Base-by-base conservation (phyloP, 2,329 filamentous ascomycete species). In the Sporothrix euskadiensis region DNA sequence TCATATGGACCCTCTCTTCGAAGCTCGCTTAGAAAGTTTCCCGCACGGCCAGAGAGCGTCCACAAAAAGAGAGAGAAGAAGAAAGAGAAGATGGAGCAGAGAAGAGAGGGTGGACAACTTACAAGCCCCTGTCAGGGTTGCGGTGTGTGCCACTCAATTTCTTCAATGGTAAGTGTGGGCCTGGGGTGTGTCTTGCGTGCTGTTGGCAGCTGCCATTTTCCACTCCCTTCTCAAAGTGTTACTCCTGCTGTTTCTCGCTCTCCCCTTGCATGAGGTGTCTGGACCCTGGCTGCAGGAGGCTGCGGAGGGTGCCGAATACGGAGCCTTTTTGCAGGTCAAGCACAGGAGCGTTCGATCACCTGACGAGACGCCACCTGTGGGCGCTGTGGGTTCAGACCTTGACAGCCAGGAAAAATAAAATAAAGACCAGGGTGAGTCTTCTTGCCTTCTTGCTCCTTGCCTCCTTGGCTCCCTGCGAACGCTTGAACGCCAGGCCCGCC, bases 301-400 rank as follows among this genome's bases (percentile, higher is more conserved):
- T 44, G 41, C 41, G 41, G 41, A 19, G 14, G 44, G 44, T 49
- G 44, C 14, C 14, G 54, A 16, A 30, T 35, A 52, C 26, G 44
- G 44, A 47, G 52, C 49, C 56, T 54, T 49, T 49, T 47, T 71
- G 39, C 54, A 71, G 69, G 56, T 63, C 54, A 63, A 35, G 41
- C 56, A 71, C 69, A 61, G 69, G 26, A 71, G 39, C 54, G 41
- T 44, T 57, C 19, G 14, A 65, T 71, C 70, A 71, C 70, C 70
- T 71, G 70, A 71, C 41, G 56, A 26, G 49, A 44, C 14, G 26
- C 44, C 41, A 32, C 44, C 44, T 47, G 63, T 22, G 35, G 39
- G 61, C 61, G 8, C 8, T 26, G 61, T 65, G 35, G 56, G 56
- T 14, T 59, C 30, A 35, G 30, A 41, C 52, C 12, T 54, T 12